Conservation (phyloP, 1,139 yeast genomes). For the Arxiozyma slooffiae region DNA sequence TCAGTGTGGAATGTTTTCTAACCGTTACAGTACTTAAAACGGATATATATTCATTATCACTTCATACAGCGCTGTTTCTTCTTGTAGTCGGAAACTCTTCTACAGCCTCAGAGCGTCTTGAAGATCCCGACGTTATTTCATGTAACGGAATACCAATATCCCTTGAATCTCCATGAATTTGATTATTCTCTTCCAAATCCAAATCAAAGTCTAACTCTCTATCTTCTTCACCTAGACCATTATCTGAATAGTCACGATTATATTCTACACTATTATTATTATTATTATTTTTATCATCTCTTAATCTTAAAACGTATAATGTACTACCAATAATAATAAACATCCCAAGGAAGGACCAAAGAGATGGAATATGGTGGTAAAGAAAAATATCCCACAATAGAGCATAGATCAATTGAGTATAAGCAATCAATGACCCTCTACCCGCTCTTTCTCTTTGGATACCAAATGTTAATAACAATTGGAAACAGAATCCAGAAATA, state of each 20-base stretch:
- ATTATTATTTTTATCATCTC: background rate
- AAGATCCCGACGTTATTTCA: constrained; percentile 1
- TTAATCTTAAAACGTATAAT: constrained; percentile 42
- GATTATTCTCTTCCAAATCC: background rate
- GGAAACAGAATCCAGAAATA: constrained; percentile 71
- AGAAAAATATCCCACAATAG: constrained; percentile 63
- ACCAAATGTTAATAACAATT: constrained; percentile 70
- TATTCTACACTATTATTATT: too few species aligned
- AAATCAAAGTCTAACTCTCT: background rate
- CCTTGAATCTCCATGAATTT: background rate
- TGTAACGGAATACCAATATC: background rate
- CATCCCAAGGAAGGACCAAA: constrained; percentile 62
- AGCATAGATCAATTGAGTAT: constrained; percentile 71
- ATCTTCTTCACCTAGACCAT: constrained; percentile 2
- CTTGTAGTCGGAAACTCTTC: background rate
- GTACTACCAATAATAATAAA: constrained; percentile 60
- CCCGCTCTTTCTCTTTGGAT: constrained; percentile 76
- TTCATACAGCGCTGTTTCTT: background rate
- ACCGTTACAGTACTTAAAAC: too few species aligned
- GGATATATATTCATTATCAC: background rate
- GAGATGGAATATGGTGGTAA: constrained; percentile 65
- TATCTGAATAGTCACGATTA: too few species aligned
- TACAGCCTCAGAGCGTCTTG: background rate
- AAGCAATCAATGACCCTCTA: constrained; percentile 63
- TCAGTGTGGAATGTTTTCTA: too few species aligned